Evolutionary conservation across 352 stramenopile genomes (phyloP).

Genomic region (Lagenidium giganteum): DNA sequence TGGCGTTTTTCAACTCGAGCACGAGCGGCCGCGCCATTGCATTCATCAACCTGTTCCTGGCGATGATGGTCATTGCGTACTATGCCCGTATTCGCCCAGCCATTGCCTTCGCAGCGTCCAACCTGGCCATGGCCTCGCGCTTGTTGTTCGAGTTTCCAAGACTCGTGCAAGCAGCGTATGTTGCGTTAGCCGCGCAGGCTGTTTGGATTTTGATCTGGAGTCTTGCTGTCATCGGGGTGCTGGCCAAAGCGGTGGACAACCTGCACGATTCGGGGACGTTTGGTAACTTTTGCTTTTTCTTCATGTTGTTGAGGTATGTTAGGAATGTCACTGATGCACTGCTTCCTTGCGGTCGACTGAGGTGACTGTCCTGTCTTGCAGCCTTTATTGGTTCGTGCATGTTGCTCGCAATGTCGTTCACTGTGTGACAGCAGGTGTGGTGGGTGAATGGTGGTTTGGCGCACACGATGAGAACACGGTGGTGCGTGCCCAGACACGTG

Average conservation of each 20-base stretch:
- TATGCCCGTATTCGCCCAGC: conserved; percentile 55
- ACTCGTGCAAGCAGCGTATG: conserved; percentile 59
- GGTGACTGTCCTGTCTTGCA: conserved; percentile 13
- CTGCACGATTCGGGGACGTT: conserved; percentile 56
- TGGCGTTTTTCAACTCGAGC: conserved; percentile 69
- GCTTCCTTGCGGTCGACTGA: no score
- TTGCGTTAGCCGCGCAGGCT: conserved; percentile 48
- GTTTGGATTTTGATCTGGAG: conserved; percentile 80
- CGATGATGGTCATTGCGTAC: conserved; percentile 52
- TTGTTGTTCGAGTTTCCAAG: conserved; percentile 76
- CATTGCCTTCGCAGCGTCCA: conserved; percentile 80
- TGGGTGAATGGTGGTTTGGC: conserved; percentile 86
- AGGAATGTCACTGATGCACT: background rate
- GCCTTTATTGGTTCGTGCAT: conserved; percentile 83
- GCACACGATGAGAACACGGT: conserved; percentile 69
- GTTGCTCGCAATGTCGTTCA: conserved; percentile 85
- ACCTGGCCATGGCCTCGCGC: conserved; percentile 59
- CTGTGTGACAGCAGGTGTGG: conserved; percentile 68
- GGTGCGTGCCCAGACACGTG: conserved; percentile 53
- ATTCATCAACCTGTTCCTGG: conserved; percentile 81
- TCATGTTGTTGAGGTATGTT: conserved; percentile 76
- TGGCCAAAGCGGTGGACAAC: conserved; percentile 42
- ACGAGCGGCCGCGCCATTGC: conserved; percentile 72
- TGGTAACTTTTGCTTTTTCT: conserved; percentile 77
- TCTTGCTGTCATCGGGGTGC: conserved; percentile 62